These are phyloP conservation scores for Carpinus viminea DNA, from an alignment of 306 rosid species.

Conservation along the genomic window DNA sequence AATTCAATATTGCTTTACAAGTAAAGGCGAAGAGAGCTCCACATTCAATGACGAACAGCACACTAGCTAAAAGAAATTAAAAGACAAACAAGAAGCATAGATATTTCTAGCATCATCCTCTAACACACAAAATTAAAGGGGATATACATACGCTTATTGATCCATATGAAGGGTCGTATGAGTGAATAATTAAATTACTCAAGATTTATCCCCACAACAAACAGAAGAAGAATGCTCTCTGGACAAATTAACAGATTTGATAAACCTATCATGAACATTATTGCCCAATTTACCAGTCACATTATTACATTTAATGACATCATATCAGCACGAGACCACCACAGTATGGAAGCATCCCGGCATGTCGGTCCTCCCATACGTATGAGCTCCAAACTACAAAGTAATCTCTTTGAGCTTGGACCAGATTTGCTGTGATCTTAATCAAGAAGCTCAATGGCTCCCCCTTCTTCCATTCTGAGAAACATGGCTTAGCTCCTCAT, in stretches of 20 bases:
- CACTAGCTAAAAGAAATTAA: background rate
- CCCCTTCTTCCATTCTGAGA: constrained; percentile 42
- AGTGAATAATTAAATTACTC: background rate
- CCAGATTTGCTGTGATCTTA: constrained; percentile 43
- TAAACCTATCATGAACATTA: background rate
- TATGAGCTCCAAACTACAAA: constrained; percentile 48
- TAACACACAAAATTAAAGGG: background rate
- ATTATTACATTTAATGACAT: background rate
- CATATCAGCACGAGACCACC: constrained; percentile 2
- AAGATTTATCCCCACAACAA: background rate
- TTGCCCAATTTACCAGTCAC: constrained; percentile 1
- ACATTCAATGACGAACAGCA: background rate
- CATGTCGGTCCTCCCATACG: constrained; percentile 36
- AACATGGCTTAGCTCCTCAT: constrained; percentile 39
- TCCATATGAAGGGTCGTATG: background rate
- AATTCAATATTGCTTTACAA: background rate
- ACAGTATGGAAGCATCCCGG: constrained; percentile 40
- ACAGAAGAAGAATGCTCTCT: background rate
- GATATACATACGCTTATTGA: background rate
- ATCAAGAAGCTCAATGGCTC: constrained; percentile 46
- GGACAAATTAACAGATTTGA: background rate
- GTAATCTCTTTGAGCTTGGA: constrained; percentile 48
- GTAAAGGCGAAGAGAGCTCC: background rate
- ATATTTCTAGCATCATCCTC: background rate
- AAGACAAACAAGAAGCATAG: background rate